Conservation (phyloP, 2,329 filamentous ascomycete genomes). For the Westerdykella ornata region DNA sequence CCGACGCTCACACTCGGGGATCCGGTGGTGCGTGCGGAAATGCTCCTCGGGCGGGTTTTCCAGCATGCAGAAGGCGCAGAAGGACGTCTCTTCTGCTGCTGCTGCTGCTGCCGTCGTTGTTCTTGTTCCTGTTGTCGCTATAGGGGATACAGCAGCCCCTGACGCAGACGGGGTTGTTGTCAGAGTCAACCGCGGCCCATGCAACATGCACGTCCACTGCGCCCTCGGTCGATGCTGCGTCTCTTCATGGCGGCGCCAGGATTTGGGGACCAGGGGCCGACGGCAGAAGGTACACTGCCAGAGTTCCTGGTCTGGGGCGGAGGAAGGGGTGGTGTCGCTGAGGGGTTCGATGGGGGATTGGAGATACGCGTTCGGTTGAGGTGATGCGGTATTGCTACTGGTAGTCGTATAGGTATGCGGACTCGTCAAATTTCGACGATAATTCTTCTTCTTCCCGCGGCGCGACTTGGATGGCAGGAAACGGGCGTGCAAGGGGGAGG, state of each 20-base stretch:
- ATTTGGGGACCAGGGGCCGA: constrained; percentile 24
- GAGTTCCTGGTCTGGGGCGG: constrained; percentile 11
- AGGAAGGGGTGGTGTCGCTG: neutral
- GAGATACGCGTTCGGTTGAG: constrained; percentile 1
- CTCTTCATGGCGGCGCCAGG: constrained; percentile 35
- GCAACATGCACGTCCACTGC: constrained; percentile 31
- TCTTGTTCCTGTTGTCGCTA: no score
- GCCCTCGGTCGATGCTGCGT: constrained; percentile 31
- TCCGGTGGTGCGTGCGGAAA: constrained; percentile 22
- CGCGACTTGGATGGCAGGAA: constrained; percentile 8
- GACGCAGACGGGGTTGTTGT: no score
- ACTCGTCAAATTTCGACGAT: constrained; percentile 11
- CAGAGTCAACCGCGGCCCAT: constrained; percentile 15
- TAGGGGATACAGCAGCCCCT: neutral
- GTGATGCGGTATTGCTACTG: constrained; percentile 5
- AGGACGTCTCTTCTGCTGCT: constrained; percentile 4
- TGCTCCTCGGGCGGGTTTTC: constrained; percentile 26
- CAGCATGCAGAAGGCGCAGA: constrained; percentile 28
- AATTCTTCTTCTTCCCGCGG: constrained; percentile 36
- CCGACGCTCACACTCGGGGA: constrained; percentile 26
- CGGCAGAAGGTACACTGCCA: constrained; percentile 35
- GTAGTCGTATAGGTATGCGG: no score
- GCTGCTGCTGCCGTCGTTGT: no score
- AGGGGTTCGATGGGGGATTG: neutral
- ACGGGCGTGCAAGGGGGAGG: constrained; percentile 1